Evolutionary conservation across 345 rosid species (phyloP).

Genomic region (Eucalyptus erythrocorys): DNA sequence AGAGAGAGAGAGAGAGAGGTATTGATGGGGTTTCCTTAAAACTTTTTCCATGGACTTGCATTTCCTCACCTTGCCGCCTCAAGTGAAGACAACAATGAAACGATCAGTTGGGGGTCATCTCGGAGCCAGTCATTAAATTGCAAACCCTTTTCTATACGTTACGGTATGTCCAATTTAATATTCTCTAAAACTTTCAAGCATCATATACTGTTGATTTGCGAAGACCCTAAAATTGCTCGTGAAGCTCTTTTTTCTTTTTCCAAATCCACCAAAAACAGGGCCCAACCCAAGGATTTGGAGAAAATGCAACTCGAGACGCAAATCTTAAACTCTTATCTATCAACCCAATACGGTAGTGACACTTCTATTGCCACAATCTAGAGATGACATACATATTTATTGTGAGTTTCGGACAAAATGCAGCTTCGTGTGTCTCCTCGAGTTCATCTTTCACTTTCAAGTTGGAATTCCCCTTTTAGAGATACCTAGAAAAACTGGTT

Average conservation of each 20-base stretch:
- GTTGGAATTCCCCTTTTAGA: not conserved
- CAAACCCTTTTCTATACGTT: not conserved
- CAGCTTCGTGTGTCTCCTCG: not conserved
- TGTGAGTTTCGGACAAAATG: not conserved
- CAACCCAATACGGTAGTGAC: not conserved
- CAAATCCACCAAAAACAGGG: not conserved
- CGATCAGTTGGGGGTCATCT: not conserved
- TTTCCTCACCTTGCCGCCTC: not conserved
- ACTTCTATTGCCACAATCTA: not conserved
- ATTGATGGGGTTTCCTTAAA: not conserved
- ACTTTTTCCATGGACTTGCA: not conserved
- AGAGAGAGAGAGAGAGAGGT: not conserved
- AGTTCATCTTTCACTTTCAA: not conserved
- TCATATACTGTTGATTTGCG: not conserved
- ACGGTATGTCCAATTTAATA: not conserved
- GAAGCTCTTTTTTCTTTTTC: not conserved
- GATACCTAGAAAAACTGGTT: not conserved
- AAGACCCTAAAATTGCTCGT: not conserved
- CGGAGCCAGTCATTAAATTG: not conserved
- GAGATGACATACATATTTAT: not conserved
- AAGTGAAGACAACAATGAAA: not conserved
- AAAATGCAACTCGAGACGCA: not conserved
- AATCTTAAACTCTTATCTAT: not conserved
- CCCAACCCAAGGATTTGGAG: not conserved
- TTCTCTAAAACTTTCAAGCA: not conserved